Evolutionary conservation across 2,329 filamentous ascomycete genomes (phyloP).

Genomic region (Ophioceras dolichostomum): DNA sequence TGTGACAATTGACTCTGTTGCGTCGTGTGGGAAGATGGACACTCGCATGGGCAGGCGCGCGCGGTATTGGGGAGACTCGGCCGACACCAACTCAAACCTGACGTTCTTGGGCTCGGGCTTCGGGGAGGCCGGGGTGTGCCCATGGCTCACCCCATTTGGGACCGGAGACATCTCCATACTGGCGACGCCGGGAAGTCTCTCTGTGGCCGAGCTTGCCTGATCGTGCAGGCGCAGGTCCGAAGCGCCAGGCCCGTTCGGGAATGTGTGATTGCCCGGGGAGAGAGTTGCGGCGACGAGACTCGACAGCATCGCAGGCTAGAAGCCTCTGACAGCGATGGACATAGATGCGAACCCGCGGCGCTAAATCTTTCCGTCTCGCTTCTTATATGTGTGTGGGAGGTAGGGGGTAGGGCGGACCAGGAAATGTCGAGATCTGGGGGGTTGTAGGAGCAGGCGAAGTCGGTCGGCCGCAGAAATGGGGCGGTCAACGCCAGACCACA

Average conservation of each 20-base stretch:
- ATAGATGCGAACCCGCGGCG: background rate
- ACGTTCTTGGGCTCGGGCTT: constrained; percentile 55
- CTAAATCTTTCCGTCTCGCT: background rate
- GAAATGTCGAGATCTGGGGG: background rate
- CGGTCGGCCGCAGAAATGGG: background rate
- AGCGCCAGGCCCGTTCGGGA: background rate
- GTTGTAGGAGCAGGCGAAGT: background rate
- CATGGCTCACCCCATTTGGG: constrained; percentile 12
- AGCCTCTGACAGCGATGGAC: constrained; percentile 1
- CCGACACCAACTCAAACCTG: constrained; percentile 65
- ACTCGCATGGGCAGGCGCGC: constrained; percentile 75
- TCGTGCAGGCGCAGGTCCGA: background rate
- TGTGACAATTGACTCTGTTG: constrained; percentile 92
- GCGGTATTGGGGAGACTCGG: constrained; percentile 53
- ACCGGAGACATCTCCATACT: constrained; percentile 3
- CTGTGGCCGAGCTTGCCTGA: background rate
- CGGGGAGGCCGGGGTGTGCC: constrained; percentile 25
- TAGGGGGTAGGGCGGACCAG: no score
- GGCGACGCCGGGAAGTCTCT: background rate
- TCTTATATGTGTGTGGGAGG: no score
- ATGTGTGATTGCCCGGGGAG: background rate
- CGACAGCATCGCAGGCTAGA: constrained; percentile 15
- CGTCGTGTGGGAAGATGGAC: constrained; percentile 90
- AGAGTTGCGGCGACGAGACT: constrained; percentile 6
- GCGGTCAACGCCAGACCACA: constrained; percentile 1